A percentile compares a stretch with the other conserved stretches of the same genome.
Conservation (phyloP, 2,329 filamentous ascomycete genomes). For the Ceratocystis cacaofunesta region DNA sequence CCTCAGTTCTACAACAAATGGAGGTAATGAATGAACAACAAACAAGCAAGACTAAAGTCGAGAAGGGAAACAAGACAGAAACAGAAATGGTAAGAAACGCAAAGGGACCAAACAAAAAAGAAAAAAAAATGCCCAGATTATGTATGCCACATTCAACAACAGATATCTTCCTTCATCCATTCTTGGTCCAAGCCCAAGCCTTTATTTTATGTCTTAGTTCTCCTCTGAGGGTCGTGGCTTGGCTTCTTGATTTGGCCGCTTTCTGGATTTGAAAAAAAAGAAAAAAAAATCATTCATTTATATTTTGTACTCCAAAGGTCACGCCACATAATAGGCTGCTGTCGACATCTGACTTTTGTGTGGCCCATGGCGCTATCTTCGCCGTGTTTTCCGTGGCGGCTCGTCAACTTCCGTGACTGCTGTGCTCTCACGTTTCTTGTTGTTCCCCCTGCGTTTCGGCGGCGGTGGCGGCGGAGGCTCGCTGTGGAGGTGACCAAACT, state of each 20-base stretch:
- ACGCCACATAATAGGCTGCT: not conserved
- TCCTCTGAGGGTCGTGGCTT: no score
- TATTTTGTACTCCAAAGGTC: constrained; percentile 1
- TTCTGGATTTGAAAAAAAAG: not conserved
- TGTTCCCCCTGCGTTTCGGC: constrained; percentile 31
- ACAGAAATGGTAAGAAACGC: not conserved
- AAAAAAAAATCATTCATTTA: not conserved
- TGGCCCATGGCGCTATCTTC: constrained; percentile 12
- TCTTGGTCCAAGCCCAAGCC: no score
- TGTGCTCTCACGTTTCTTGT: constrained; percentile 34
- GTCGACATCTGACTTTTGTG: not conserved
- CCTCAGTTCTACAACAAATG: not conserved
- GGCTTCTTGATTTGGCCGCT: no score
- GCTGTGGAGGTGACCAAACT: constrained; percentile 43
- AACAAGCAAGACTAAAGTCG: not conserved
- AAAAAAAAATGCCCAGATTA: not conserved
- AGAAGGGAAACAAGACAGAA: not conserved
- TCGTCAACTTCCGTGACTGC: constrained; percentile 19
- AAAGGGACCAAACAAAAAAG: not conserved
- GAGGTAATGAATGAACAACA: not conserved
- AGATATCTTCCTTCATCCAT: no score
- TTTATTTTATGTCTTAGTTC: no score
- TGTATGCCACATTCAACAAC: no score
- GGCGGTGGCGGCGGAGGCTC: constrained; percentile 38
- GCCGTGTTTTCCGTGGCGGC: constrained; percentile 21